Evolutionary conservation across 2,329 filamentous ascomycete species (phyloP).

Genomic region (Colletotrichum viniferum): DNA sequence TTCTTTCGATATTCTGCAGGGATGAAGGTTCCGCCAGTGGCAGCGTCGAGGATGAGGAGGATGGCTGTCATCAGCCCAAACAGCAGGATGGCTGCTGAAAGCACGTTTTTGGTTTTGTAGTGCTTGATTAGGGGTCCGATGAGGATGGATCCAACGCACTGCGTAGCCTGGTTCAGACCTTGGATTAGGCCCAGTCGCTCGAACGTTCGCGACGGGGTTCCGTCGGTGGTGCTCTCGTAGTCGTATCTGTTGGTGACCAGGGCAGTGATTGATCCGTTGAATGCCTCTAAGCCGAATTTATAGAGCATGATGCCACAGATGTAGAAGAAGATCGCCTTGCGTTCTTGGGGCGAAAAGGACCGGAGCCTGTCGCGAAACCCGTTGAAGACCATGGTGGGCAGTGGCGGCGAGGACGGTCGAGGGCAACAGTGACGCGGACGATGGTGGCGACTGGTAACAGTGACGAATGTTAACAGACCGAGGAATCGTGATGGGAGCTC

Average conservation of each 20-base stretch:
- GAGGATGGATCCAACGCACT: constrained; percentile 54
- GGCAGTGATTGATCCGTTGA: constrained; percentile 54
- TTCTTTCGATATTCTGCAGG: constrained; percentile 28
- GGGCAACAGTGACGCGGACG: neutral
- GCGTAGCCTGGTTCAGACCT: constrained; percentile 54
- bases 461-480: neutral
- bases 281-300: constrained; percentile 56
- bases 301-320: constrained; percentile 55
- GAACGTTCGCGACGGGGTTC: constrained; percentile 36
- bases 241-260: constrained; percentile 55
- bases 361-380: neutral
- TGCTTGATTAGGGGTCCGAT: constrained; percentile 54
- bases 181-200: constrained; percentile 50
- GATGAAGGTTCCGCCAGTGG: constrained; percentile 49
- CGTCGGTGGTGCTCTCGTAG: neutral
- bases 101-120: constrained; percentile 50
- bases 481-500: rapidly evolving
- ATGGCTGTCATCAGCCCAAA: constrained; percentile 52
- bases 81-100: constrained; percentile 45
- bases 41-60: constrained; percentile 51
- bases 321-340: constrained; percentile 49
- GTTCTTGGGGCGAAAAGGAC: constrained; percentile 37
- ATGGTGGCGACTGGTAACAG: neutral
- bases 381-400: neutral
- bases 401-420: neutral